These are phyloP conservation scores for Russula emetica DNA, from an alignment of 768 basidiomycete genomes.

Conservation along the genomic window DNA sequence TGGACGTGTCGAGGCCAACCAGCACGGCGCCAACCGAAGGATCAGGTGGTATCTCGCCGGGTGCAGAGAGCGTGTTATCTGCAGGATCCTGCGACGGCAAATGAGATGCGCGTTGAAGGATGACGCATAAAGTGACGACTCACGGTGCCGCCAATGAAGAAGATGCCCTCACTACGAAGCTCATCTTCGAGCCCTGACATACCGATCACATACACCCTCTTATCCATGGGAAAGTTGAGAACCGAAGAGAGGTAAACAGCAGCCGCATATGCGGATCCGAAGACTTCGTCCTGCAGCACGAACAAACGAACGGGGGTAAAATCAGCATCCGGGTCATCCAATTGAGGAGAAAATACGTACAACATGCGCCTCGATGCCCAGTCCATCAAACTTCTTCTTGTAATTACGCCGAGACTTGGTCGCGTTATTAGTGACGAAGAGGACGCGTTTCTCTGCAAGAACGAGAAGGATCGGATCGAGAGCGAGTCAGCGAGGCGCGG, in stretches of 20 bases:
- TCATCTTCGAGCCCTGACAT: conserved; percentile 92
- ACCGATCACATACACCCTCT: conserved; percentile 95
- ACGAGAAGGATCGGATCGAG: conserved; percentile 12
- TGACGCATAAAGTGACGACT: conserved; percentile 31
- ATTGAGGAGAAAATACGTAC: conserved; percentile 46
- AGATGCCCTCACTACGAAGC: conserved; percentile 79
- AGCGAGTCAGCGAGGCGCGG: conserved; percentile 9
- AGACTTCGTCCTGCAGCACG: conserved; percentile 82
- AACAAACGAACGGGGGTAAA: not conserved
- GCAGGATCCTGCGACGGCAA: conserved; percentile 63
- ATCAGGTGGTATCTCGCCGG: conserved; percentile 71
- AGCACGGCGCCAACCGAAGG: conserved; percentile 84
- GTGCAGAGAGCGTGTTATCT: conserved; percentile 69
- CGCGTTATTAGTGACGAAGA: conserved; percentile 98
- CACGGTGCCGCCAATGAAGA: conserved; percentile 81
- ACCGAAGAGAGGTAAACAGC: conserved; percentile 86
- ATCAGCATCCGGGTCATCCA: not conserved
- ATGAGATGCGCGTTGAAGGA: conserved; percentile 15
- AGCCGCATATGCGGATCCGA: conserved; percentile 87
- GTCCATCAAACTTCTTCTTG: conserved; percentile 86
- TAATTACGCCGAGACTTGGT: conserved; percentile 85
- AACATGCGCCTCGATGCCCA: conserved; percentile 79
- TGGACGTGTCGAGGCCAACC: conserved; percentile 81
- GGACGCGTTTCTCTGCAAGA: conserved; percentile 48
- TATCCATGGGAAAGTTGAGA: conserved; percentile 80